Evolutionary conservation across 768 basidiomycete genomes (phyloP), one percentile per base, ranked within the genome.

Genomic region (Boletus sp.): DNA sequence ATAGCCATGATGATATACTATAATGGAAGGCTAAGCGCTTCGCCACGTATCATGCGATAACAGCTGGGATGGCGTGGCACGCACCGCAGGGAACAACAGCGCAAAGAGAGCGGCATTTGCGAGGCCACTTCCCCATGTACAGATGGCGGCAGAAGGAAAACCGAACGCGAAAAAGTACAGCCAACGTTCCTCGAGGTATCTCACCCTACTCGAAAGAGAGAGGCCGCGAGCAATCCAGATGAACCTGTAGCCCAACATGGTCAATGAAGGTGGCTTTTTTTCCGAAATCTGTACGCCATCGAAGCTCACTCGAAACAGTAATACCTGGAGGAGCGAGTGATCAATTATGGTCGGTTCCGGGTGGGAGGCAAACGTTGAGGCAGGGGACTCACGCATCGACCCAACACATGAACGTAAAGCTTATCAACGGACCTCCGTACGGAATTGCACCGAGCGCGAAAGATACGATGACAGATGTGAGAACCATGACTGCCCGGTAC

Each of bases 121-220:
- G 35, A 92, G 80, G 39, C 82, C 79, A 55, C 82, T 83, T 49
- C 85, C 87, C 77, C 82, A 84, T 53, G 79, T 84, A 66, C 91
- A 93, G 19, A 92, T 71, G 0, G 77, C 78, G 1, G 90, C 83
- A 4, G 86, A 77, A 27, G 90, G 88, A 5, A 92, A 70, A 79
- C 93, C 93, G 58, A 93, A 95, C 5, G 87, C 87, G 54, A 93
- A 79, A 65, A 85, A 91, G 71, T 94, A 95, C 2, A 87, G 81
- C 93, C 93, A 95, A 39, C 91, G 81, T 70, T 93, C 90, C 71
- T 95, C 93, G 19, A 93, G 74, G 65, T 88, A 81, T 45, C 84
- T 74, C 43, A 93, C 81, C 51, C 90, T 76, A 14, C 80, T 73
- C 2, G 88, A 79, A 13, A 92, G 74, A 13, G 87, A 85, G 57